phyloP scores from a whole-genome alignment of 2,329 filamentous ascomycete genomes.

The Samsoniella hepiali region DNA sequence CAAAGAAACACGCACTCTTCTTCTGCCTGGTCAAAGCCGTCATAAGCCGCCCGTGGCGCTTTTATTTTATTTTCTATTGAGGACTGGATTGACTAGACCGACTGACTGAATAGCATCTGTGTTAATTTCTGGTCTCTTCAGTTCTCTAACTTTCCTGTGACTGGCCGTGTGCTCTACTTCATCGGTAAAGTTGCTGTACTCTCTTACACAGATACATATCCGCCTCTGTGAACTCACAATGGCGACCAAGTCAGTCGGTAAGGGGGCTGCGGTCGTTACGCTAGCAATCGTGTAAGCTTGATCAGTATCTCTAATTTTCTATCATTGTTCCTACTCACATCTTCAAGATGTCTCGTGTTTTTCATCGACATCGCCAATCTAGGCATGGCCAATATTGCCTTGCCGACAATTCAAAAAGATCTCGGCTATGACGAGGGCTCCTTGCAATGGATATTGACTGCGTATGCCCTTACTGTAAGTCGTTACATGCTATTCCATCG shows the following conservation, averaged over 20 bases:
- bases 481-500: background rate
- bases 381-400: conserved; percentile 21
- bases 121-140: too few relatives aligned
- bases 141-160: too few relatives aligned
- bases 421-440: conserved; percentile 18
- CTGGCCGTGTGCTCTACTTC: too few relatives aligned
- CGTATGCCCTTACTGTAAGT: conserved; percentile 18
- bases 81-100: too few relatives aligned
- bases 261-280: background rate
- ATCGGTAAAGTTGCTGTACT: too few relatives aligned
- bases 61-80: too few relatives aligned
- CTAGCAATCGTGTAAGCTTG: background rate
- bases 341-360: conserved; percentile 17
- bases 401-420: conserved; percentile 19
- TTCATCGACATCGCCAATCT: conserved; percentile 21
- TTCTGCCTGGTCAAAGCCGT: background rate
- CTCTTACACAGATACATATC: too few relatives aligned
- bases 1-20: background rate
- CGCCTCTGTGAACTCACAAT: background rate
- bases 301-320: background rate
- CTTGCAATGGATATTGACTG: conserved; percentile 20
- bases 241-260: background rate
- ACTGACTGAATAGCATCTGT: too few relatives aligned
- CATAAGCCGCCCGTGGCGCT: background rate
- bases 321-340: background rate